A percentile compares a stretch with the other conserved stretches of the same genome.
phyloP scores from a whole-genome alignment of 768 basidiomycete genomes.

The Leccinum imitatum region DNA sequence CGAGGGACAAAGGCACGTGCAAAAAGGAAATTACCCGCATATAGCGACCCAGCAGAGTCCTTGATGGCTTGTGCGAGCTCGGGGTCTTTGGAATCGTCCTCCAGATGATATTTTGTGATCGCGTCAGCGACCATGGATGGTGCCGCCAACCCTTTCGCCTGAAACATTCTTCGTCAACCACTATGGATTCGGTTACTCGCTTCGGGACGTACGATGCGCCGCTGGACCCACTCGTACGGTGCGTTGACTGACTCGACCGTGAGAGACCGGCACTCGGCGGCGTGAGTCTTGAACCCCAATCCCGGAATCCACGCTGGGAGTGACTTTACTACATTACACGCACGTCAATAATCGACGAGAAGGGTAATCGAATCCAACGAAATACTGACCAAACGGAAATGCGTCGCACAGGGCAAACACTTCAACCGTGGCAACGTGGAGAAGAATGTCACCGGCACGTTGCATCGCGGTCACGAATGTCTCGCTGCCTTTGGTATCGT shows the following conservation, averaged over 20 bases:
- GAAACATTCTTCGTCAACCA: neutral
- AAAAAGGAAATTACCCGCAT: neutral
- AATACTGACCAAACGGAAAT: neutral
- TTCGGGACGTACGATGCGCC: neutral
- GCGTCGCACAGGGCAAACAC: constrained; percentile 3
- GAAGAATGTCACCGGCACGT: constrained; percentile 8
- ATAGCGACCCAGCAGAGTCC: neutral
- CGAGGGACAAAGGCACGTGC: neutral
- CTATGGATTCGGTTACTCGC: neutral
- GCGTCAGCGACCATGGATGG: neutral
- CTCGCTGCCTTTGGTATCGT: constrained; percentile 1
- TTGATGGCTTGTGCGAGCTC: neutral
- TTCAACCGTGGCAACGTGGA: neutral
- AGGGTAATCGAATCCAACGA: neutral
- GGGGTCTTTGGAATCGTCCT: neutral
- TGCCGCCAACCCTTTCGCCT: neutral
- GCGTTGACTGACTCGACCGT: neutral
- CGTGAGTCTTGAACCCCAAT: neutral
- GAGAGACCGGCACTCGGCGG: neutral
- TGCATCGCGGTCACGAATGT: constrained; percentile 11
- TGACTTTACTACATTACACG: neutral
- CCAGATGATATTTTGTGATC: neutral
- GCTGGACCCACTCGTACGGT: neutral
- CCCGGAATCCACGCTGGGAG: neutral
- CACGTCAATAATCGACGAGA: neutral